Percentiles rank a stretch among this genome's conserved stretches.
phyloP scores from a whole-genome alignment of 768 basidiomycete species.

The Rhodotorula kratochvilovae region DNA sequence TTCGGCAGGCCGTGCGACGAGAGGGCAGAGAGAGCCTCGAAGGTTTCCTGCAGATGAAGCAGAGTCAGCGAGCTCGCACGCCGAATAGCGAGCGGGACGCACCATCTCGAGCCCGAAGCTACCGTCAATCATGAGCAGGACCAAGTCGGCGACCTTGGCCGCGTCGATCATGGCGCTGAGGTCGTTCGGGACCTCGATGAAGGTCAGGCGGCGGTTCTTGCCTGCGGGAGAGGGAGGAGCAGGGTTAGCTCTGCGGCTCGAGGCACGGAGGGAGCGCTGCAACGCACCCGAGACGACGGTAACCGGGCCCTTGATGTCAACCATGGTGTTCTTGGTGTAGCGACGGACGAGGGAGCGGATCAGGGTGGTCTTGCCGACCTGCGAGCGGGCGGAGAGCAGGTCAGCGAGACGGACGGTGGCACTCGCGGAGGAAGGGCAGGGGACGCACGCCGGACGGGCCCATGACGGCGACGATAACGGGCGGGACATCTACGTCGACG shows the following conservation, averaged over 20 bases:
- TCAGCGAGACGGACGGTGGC: neutral
- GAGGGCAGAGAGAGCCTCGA: constrained; percentile 95
- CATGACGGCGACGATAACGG: constrained; percentile 87
- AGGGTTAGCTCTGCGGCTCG: neutral
- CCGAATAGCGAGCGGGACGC: neutral
- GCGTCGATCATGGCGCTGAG: constrained; percentile 98
- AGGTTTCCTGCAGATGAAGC: constrained; percentile 69
- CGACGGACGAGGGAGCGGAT: constrained; percentile 84
- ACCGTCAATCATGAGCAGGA: constrained; percentile 94
- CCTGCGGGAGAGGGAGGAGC: constrained; percentile 46
- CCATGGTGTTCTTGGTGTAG: constrained; percentile 88
- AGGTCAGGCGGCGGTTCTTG: constrained; percentile 87
- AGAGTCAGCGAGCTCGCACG: neutral
- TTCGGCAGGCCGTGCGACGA: constrained; percentile 98
- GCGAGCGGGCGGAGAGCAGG: neutral
- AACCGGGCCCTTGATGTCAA: constrained; percentile 84
- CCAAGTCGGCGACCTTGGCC: constrained; percentile 91
- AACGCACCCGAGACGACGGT: constrained; percentile 72
- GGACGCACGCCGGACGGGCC: constrained; percentile 76
- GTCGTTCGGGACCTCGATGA: constrained; percentile 96
- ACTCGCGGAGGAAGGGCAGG: neutral
- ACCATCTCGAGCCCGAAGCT: constrained; percentile 99
- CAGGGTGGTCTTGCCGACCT: constrained; percentile 86
- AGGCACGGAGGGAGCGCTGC: too few species aligned
- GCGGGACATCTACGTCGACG: constrained; percentile 78